Evolutionary conservation across 176 grass and related monocot species (phyloP), one percentile per base, ranked within the genome.

Genomic region (Miscanthus lutarioriparius): DNA sequence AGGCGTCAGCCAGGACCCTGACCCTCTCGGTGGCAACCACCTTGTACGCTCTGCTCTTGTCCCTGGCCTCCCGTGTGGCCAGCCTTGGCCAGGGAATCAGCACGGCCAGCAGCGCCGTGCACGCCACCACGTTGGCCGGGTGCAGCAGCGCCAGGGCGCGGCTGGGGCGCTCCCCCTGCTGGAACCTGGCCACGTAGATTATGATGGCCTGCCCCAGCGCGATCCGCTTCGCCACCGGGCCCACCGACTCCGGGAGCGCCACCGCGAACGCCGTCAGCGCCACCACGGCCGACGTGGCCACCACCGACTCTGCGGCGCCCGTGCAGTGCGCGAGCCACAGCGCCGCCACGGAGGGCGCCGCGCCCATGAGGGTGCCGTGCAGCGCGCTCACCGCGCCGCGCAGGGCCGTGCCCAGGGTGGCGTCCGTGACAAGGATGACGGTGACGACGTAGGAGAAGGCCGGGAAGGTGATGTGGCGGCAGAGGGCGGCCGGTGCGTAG

Each of bases 201-300:
- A 97, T 90, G 72, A 97, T 87, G 22, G 84, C 85, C 80, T 97
- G 92, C 5, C 94, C 94, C 8, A 97, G 86, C n/a, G 94, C 94
- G 70, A 97, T 87, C 59, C 94, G 89, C 80, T 91, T 94, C 19
- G 88, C 77, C 74, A 94, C 54, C 19, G 87, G 67, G 0, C 74
- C 86, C 6, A 56, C 66, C 26, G 94, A 84, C 28, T 81, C 80
- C 5, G 86, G 74, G 80, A 88, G 88, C 71, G 88, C 84, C 65
- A 97, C 83, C 2, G 87, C 80, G 61, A 97, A 94, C 9, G 94
- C 58, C 49, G 81, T 86, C 7, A 94, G 76, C 27, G 86, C 88
- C 69, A 94, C 92, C 23, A 82, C 54, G 10, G 88, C 70, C 3
- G 90, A 62, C 20, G 83, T 89, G 30, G 45, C 75, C 77, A 59